Conservation (phyloP, 257 asterid species). For the Solanum ossicruentum region DNA sequence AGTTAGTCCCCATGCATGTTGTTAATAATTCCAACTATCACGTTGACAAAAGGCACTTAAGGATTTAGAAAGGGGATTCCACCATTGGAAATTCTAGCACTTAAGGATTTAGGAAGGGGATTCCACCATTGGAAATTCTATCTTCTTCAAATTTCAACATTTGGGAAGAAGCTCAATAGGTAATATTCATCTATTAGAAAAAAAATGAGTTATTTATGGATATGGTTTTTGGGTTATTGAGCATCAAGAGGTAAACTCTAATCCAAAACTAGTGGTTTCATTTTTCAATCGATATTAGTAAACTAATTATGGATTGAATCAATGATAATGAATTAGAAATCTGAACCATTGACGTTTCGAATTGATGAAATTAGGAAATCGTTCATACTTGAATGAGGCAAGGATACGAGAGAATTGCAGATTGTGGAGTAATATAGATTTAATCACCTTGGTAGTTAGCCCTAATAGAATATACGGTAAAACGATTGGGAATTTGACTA, state of each 20-base stretch:
- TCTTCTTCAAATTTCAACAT: background rate
- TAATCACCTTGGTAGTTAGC: background rate
- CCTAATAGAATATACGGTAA: background rate
- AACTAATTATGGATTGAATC: background rate
- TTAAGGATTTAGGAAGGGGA: background rate
- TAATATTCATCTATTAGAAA: background rate
- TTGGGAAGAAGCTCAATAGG: background rate
- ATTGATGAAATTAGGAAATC: background rate
- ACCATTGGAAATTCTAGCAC: background rate
- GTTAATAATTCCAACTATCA: background rate
- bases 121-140: background rate
- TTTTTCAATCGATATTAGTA: background rate
- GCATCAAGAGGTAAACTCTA: background rate
- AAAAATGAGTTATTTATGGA: background rate
- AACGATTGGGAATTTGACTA: background rate
- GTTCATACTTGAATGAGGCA: background rate
- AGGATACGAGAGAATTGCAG: background rate
- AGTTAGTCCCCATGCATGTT: background rate
- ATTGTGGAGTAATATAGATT: background rate
- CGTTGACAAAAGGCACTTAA: background rate
- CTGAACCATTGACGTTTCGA: background rate
- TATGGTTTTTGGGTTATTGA: background rate
- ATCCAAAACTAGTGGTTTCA: background rate
- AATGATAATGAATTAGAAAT: background rate
- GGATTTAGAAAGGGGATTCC: background rate